These are phyloP conservation scores for Floccularia luteovirens DNA, from an alignment of 768 basidiomycete species.

Conservation along the genomic window DNA sequence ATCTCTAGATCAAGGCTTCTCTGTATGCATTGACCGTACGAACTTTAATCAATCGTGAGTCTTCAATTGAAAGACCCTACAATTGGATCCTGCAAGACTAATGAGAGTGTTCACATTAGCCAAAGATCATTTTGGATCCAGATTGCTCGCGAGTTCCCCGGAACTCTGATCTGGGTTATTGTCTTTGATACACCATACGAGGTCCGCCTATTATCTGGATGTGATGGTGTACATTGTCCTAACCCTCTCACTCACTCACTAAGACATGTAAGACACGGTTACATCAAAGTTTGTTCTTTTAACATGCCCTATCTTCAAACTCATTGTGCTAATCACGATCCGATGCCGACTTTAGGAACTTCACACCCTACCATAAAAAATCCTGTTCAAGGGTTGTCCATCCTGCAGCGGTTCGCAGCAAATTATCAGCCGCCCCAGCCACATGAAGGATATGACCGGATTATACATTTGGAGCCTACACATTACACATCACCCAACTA, in stretches of 20 bases:
- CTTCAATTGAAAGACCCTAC: not conserved
- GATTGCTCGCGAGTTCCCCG: conserved; percentile 62
- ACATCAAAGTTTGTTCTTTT: conserved; percentile 39
- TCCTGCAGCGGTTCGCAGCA: conserved; percentile 60
- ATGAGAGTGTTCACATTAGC: conserved; percentile 24
- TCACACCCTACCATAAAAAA: conserved; percentile 72
- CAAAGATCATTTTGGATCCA: conserved; percentile 70
- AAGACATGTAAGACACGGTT: conserved; percentile 62
- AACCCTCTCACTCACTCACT: conserved; percentile 11
- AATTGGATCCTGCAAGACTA: conserved; percentile 3
- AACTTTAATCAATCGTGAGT: conserved; percentile 65
- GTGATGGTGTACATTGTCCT: conserved; percentile 14
- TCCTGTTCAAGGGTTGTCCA: conserved; percentile 45
- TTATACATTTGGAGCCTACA: conserved; percentile 35
- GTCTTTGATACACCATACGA: conserved; percentile 74
- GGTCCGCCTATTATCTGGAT: conserved; percentile 28
- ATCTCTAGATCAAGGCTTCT: conserved; percentile 47
- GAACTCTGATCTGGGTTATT: conserved; percentile 61
- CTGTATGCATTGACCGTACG: conserved; percentile 75
- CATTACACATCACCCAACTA: conserved; percentile 38
- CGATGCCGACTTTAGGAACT: conserved; percentile 36
- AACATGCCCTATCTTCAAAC: conserved; percentile 1
- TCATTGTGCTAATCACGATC: conserved; percentile 4
- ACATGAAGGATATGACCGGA: conserved; percentile 61
- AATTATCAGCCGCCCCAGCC: conserved; percentile 49